Base-by-base conservation (phyloP, 805 yeast species). In the Saccharomycopsis guyanensis region DNA sequence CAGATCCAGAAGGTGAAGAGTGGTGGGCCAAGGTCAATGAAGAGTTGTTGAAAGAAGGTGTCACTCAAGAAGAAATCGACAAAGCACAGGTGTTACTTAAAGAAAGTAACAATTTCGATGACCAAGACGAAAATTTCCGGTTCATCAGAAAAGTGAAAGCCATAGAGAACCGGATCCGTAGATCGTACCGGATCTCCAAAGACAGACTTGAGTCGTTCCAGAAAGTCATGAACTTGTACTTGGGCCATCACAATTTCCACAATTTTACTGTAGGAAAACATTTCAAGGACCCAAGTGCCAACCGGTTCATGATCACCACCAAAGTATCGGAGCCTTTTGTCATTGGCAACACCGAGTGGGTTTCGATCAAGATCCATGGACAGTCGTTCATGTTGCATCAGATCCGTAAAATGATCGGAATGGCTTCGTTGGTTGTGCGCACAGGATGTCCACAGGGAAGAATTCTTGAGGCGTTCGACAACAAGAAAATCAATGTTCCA, bases 301-400 rank as follows among this genome's bases (percentile, higher is more conserved):
- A 74, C 42, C 72, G 98, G 57, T 85, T 69, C 61, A 89, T 93
- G 87, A 85, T 85, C 57, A 66, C 75, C 16, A 72, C 91, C 41
- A 71, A 75, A 0, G 95, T 87, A 0, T 76, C 88, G 15, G 94
- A 86, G 2, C 97, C 97, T 2, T 86, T 87, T 62, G 82, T 87
- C 43, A 89, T 91, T 55, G 86, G 89, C 59, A 88, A 86, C 40
- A 88, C 96, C 4, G 97, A 93, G 61, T 93, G 98, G 98, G 75
- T 86, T 2, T 86, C 96, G 1, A 82, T 93, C 58, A 89, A 91
- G 68, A 86, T 93, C 55, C 98, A 93, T 63, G 98, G 98, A 5
- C 98, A 93, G 66, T 86, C 96, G 3, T 93, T 93, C 65, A 93
- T 93, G 97, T 72, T 93, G 53, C 97, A 91, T 66, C 98, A 91